phyloP scores from a whole-genome alignment of 371 early-diverging fungal species.

The Conidiobolus incongruus region DNA sequence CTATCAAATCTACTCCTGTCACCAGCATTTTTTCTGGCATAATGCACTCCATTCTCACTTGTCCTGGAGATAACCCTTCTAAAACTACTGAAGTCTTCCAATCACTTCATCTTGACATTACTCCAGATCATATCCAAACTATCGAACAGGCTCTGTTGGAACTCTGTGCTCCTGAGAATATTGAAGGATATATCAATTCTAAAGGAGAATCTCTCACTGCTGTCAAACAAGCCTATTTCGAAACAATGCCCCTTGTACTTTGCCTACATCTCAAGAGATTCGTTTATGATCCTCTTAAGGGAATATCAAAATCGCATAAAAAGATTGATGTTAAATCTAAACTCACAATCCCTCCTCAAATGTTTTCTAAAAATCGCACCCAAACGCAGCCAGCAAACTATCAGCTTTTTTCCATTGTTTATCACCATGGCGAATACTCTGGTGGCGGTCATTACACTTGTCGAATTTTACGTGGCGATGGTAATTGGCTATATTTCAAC shows the following conservation, averaged over 20 bases:
- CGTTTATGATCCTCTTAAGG: slow-evolving; percentile 33
- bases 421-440: slow-evolving; percentile 82
- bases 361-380: slow-evolving; percentile 5
- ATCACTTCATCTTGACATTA: slow-evolving; percentile 73
- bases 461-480: slow-evolving; percentile 47
- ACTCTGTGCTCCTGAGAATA: slow-evolving; percentile 49
- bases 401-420: slow-evolving; percentile 40
- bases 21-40: slow-evolving; percentile 69
- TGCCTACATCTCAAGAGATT: slow-evolving; percentile 91
- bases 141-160: slow-evolving; percentile 70
- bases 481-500: slow-evolving; percentile 79
- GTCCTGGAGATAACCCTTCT: slow-evolving; percentile 54
- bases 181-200: slow-evolving; percentile 13
- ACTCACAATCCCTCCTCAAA: slow-evolving; percentile 28
- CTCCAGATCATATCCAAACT: slow-evolving; percentile 42
- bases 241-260: slow-evolving; percentile 71
- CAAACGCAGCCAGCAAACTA: slow-evolving; percentile 2
- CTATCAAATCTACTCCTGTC: slow-evolving; percentile 43
- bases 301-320: background rate
- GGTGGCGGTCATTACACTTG: slow-evolving; percentile 95
- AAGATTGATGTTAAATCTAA: slow-evolving; percentile 9
- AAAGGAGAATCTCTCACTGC: slow-evolving; percentile 24
- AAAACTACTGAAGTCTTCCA: slow-evolving; percentile 75
- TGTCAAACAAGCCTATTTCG: slow-evolving; percentile 66
- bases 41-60: slow-evolving; percentile 48